phyloP scores from a whole-genome alignment of 805 yeast species.

The Suhomyces sp. region DNA sequence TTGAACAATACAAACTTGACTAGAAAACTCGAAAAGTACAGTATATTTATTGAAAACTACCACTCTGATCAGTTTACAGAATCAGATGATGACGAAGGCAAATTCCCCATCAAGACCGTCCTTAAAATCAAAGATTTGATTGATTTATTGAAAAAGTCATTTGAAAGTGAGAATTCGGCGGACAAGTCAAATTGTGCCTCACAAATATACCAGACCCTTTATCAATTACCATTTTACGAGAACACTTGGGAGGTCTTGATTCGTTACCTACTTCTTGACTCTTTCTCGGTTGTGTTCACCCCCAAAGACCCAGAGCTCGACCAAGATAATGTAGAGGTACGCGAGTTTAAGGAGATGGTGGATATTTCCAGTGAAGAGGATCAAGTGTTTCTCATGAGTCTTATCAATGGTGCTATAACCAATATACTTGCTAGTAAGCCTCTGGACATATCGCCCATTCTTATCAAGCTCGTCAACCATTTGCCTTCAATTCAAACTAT shows the following conservation, averaged over 20 bases:
- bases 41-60: slow-evolving; percentile 28
- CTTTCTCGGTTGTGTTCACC: slow-evolving; percentile 30
- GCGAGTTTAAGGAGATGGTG: slow-evolving; percentile 28
- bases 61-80: slow-evolving; percentile 23
- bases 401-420: slow-evolving; percentile 41
- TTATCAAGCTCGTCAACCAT: slow-evolving; percentile 23
- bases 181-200: not conserved
- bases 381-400: slow-evolving; percentile 26
- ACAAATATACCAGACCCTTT: not conserved
- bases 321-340: slow-evolving; percentile 20
- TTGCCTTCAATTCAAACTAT: slow-evolving; percentile 20
- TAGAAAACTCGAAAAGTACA: slow-evolving; percentile 35
- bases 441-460: slow-evolving; percentile 13
- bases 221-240: slow-evolving; percentile 18
- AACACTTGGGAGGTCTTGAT: slow-evolving; percentile 38
- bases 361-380: slow-evolving; percentile 23
- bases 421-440: slow-evolving; percentile 21
- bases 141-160: slow-evolving; percentile 12
- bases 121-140: slow-evolving; percentile 19
- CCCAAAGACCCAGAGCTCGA: slow-evolving; percentile 10
- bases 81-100: slow-evolving; percentile 15
- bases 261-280: slow-evolving; percentile 43
- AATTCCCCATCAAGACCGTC: slow-evolving; percentile 20
- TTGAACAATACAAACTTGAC: slow-evolving; percentile 40
- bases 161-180: not conserved